Evolutionary conservation across 2,329 filamentous ascomycete genomes (phyloP).

Genomic region (Colletotrichum abscissum): DNA sequence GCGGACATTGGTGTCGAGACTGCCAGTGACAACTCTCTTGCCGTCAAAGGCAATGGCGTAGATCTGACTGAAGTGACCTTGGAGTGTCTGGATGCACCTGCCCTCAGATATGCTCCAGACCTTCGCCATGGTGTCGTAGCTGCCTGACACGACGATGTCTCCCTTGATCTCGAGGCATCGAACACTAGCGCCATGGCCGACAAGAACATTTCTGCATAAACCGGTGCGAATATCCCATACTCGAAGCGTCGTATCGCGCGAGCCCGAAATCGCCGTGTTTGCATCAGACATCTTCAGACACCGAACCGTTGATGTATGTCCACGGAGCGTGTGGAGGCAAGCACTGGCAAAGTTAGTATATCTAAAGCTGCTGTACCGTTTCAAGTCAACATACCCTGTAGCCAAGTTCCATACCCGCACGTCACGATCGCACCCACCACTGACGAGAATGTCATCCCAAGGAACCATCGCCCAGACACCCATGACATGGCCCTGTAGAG

Average conservation of each 20-base stretch:
- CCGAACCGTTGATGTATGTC: constrained; percentile 95
- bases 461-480: constrained; percentile 99
- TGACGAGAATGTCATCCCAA: constrained; percentile 94
- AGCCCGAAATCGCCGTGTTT: constrained; percentile 95
- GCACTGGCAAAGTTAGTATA: constrained; percentile 59
- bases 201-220: constrained; percentile 88
- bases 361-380: not conserved
- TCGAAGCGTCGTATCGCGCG: constrained; percentile 90
- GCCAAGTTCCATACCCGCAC: constrained; percentile 97
- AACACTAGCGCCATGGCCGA: constrained; percentile 95
- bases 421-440: constrained; percentile 95
- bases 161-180: constrained; percentile 95
- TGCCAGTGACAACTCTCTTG: constrained; percentile 91
- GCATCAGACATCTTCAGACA: constrained; percentile 98
- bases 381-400: constrained; percentile 77
- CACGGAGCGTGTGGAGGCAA: constrained; percentile 85
- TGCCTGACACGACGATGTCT: constrained; percentile 96
- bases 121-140: constrained; percentile 95
- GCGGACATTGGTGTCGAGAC: constrained; percentile 93
- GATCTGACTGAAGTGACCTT: constrained; percentile 97
- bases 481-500: constrained; percentile 96
- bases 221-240: constrained; percentile 95
- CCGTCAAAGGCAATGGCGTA: constrained; percentile 99
- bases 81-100: constrained; percentile 87
- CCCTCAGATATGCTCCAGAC: constrained; percentile 99